These are phyloP conservation scores for Colletotrichum spinosum DNA, from an alignment of 2,329 filamentous ascomycete species.

Conservation along the genomic window DNA sequence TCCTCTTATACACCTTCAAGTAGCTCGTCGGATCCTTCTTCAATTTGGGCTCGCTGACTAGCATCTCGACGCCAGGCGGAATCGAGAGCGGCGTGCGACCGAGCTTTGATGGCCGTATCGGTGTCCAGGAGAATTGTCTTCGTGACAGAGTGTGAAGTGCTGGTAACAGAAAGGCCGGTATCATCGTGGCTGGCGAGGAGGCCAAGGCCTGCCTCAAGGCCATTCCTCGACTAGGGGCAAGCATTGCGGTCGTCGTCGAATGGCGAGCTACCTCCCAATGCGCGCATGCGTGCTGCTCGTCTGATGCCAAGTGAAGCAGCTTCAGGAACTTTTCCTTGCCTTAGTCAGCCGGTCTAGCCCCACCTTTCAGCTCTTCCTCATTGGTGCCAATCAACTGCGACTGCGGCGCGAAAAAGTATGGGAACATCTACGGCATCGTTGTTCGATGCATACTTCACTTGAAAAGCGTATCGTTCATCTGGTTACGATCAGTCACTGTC, in stretches of 20 bases:
- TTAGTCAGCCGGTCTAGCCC: constrained; percentile 45
- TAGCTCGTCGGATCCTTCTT: constrained; percentile 69
- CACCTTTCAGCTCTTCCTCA: constrained; percentile 15
- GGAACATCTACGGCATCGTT: no score
- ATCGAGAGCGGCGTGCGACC: constrained; percentile 84
- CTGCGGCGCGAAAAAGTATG: no score
- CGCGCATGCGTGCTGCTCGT: constrained; percentile 11
- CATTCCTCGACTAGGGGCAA: constrained; percentile 72
- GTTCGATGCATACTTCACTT: neutral
- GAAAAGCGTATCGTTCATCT: neutral
- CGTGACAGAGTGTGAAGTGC: constrained; percentile 67
- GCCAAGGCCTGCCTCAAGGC: constrained; percentile 68
- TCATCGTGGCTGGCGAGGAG: constrained; percentile 60
- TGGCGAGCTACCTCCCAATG: constrained; percentile 37
- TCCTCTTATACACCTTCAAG: constrained; percentile 71
- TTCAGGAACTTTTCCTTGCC: constrained; percentile 44
- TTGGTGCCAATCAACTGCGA: constrained; percentile 13
- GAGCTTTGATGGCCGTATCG: constrained; percentile 80
- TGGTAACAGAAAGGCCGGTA: constrained; percentile 80
- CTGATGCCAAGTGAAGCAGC: constrained; percentile 7
- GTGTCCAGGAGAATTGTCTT: constrained; percentile 78
- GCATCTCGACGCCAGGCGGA: constrained; percentile 84
- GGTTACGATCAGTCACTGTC: no score
- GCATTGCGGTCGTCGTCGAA: constrained; percentile 64
- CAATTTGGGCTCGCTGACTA: constrained; percentile 71